Base-by-base conservation (phyloP, 176 grass and related monocot genomes). In the Aegilops longissima region DNA sequence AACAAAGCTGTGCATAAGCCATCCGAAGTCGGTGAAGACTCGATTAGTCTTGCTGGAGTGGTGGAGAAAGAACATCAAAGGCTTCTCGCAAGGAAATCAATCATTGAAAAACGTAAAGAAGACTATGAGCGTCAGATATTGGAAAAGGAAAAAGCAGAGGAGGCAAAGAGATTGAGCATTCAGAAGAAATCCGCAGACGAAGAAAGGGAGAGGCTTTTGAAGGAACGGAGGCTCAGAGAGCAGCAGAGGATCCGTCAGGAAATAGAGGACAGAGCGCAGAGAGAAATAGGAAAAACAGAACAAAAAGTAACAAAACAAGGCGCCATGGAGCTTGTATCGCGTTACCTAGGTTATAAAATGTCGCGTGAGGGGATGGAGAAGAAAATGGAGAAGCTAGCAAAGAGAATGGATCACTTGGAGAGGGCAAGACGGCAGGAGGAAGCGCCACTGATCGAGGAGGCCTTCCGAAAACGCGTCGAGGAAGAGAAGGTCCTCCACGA, bases 51-150 rank as follows among this genome's bases (percentile, higher is more conserved):
- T 2, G 63, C 92, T 80, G 89, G 77, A 27, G 85, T 91, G 62
- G 92, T 99, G 63, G 97, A 93, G 64, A 99, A 89, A 83, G 97
- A 99, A 78, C 97, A 96, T 73, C 90, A 78, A 83, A 94, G 92
- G 67, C 97, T 99, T 87, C 90, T 96, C 78, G 94, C 97, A 30
- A 92, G 97, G 31, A 99, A 99, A 61, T 93, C 92, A 12, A 93
- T 96, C 42, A 99, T 99, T 73, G 97, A 99, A 90, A 99, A 96
- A 61, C 92, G 90, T 21, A 99, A 99, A 92, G 97, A 99, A 90
- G 94, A 96, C 8, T 89, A 91, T 83, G 97, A 99, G 78, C 97
- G 90, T 17, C 92, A 94, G 36, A 96, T 99, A 87, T 88, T 99
- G 83, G 94, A 94, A 78, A 94, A 96, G 92, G 97, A 99, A 82